Evolutionary conservation across 2,329 filamentous ascomycete species (phyloP).

Genomic region (Colletotrichum liriopes): DNA sequence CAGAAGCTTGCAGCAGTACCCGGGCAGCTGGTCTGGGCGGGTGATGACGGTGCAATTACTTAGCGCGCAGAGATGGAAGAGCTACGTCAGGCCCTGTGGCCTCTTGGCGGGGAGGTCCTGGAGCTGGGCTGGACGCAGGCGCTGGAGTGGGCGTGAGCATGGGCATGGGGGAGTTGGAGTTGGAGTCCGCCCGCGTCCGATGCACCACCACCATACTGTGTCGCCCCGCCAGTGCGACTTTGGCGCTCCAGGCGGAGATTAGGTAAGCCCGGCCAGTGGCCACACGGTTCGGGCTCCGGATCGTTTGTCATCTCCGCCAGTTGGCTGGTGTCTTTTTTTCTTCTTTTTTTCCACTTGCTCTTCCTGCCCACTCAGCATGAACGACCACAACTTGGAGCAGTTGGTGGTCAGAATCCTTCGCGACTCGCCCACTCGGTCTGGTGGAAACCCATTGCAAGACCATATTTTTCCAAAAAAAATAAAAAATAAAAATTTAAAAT

Average conservation of each 20-base stretch:
- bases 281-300: conserved; percentile 1
- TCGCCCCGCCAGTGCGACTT: neutral
- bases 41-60: conserved; percentile 32
- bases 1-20: conserved; percentile 1
- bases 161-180: neutral
- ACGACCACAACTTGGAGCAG: neutral
- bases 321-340: neutral
- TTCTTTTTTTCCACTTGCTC: no score
- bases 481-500: no score
- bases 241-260: neutral
- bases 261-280: neutral
- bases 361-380: neutral
- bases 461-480: no score
- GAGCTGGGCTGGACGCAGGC: neutral
- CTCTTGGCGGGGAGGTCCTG: conserved; percentile 19
- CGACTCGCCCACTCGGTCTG: no score
- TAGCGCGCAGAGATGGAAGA: neutral
- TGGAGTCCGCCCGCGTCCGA: neutral
- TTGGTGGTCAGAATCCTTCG: no score
- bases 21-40: conserved; percentile 11
- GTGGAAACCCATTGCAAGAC: neutral
- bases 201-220: neutral
- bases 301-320: neutral
- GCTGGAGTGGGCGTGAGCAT: neutral
- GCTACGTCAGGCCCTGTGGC: conserved; percentile 34